These are phyloP conservation scores for Cicer judaicum DNA, from an alignment of 306 rosid genomes.

Conservation along the genomic window DNA sequence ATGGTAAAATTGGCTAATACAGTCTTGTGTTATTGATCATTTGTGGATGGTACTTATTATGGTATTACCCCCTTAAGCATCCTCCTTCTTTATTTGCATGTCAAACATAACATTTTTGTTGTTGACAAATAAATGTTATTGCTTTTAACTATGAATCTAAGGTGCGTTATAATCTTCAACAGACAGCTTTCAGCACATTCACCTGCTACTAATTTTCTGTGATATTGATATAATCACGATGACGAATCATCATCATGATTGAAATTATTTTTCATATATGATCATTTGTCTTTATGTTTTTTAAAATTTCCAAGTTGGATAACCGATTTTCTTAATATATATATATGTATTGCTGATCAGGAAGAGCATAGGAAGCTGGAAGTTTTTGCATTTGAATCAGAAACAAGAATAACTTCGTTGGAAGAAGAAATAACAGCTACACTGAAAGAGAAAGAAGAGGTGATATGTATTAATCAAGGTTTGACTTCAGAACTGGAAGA, in stretches of 20 bases:
- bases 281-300: background rate
- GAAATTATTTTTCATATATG: constrained; percentile 5
- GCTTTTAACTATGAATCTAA: background rate
- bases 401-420: constrained; percentile 64
- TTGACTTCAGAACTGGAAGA: constrained; percentile 67
- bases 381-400: constrained; percentile 73
- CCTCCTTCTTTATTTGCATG: constrained; percentile 7
- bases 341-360: constrained; percentile 48
- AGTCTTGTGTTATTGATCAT: constrained; percentile 9
- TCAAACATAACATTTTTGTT: background rate
- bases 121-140: background rate
- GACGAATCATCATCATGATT: background rate
- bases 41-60: background rate
- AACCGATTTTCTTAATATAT: constrained; percentile 7
- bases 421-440: constrained; percentile 64
- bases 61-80: background rate
- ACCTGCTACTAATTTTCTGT: constrained; percentile 3
- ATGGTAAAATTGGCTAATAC: constrained; percentile 1
- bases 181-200: constrained; percentile 5
- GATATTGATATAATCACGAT: background rate
- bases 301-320: background rate
- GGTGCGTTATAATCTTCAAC: constrained; percentile 25
- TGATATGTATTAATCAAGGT: constrained; percentile 59
- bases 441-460: constrained; percentile 65
- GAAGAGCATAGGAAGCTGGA: constrained; percentile 80